phyloP scores from a whole-genome alignment of 768 basidiomycete genomes.

The Phylloporus sp. region DNA sequence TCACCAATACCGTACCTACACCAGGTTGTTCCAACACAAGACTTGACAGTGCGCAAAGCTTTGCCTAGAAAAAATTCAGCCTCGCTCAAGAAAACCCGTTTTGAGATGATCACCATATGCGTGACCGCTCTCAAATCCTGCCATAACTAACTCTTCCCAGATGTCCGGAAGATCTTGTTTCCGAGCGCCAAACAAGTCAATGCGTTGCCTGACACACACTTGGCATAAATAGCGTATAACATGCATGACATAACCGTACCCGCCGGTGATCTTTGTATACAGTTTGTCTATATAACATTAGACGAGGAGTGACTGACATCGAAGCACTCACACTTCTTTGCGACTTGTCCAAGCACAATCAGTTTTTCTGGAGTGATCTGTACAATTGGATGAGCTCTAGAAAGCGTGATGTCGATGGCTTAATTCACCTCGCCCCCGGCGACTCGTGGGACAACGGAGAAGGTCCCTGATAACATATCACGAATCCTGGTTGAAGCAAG shows the following conservation, averaged over 20 bases:
- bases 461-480: constrained; percentile 41
- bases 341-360: constrained; percentile 60
- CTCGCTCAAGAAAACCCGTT: not conserved
- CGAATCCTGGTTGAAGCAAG: not conserved
- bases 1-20: constrained; percentile 73
- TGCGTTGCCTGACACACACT: constrained; percentile 43
- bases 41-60: constrained; percentile 69
- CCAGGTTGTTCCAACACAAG: constrained; percentile 71
- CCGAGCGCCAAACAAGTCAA: constrained; percentile 68
- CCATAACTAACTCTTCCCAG: constrained; percentile 57
- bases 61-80: constrained; percentile 25
- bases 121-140: constrained; percentile 74
- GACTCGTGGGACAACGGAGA: constrained; percentile 68
- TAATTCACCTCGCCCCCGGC: constrained; percentile 58
- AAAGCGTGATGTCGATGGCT: not conserved
- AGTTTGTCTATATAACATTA: constrained; percentile 36
- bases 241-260: constrained; percentile 13
- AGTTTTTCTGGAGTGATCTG: constrained; percentile 61
- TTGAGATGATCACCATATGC: constrained; percentile 53
- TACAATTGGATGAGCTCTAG: not conserved
- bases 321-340: constrained; percentile 49
- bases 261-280: constrained; percentile 60
- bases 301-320: not conserved
- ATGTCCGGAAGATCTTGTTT: constrained; percentile 69
- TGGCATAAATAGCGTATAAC: not conserved